Percentiles rank a stretch among this genome's conserved stretches.
Evolutionary conservation across 192 early-diverging fungal species (phyloP).

Genomic region (Irineochytrium annulatum): DNA sequence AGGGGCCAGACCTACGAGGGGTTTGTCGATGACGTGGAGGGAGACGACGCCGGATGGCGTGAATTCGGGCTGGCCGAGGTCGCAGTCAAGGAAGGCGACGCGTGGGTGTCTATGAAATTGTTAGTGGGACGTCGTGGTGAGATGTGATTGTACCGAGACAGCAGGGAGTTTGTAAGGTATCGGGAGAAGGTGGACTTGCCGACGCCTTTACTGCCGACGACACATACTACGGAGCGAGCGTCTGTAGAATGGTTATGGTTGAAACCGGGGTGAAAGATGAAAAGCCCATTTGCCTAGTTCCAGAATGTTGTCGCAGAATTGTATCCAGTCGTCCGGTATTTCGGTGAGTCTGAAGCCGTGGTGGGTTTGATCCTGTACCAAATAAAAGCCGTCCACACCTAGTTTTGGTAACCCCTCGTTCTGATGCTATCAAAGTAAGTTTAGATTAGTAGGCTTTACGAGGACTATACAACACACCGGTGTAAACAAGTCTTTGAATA

Average conservation of each 20-base stretch:
- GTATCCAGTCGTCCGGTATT: conserved; percentile 41
- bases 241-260: conserved; percentile 17
- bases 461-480: conserved; percentile 6
- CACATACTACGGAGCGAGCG: conserved; percentile 42
- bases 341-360: conserved; percentile 9
- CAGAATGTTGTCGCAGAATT: conserved; percentile 6
- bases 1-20: conserved; percentile 52
- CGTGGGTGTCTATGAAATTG: conserved; percentile 46
- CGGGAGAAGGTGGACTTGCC: conserved; percentile 91
- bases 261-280: conserved; percentile 9
- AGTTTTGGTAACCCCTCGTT: conserved; percentile 6
- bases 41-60: conserved; percentile 76
- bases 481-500: conserved; percentile 47
- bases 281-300: neutral
- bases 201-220: conserved; percentile 74
- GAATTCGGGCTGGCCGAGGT: conserved; percentile 90
- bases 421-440: conserved; percentile 12
- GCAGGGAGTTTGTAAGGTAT: conserved; percentile 69
- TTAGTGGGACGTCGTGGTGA: neutral
- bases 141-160: conserved; percentile 52
- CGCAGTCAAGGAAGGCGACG: conserved; percentile 85
- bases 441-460: neutral
- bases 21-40: conserved; percentile 64
- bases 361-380: conserved; percentile 29
- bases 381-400: conserved; percentile 46